Conservation (phyloP, 768 basidiomycete genomes). For the Podaxis carcinomalis region DNA sequence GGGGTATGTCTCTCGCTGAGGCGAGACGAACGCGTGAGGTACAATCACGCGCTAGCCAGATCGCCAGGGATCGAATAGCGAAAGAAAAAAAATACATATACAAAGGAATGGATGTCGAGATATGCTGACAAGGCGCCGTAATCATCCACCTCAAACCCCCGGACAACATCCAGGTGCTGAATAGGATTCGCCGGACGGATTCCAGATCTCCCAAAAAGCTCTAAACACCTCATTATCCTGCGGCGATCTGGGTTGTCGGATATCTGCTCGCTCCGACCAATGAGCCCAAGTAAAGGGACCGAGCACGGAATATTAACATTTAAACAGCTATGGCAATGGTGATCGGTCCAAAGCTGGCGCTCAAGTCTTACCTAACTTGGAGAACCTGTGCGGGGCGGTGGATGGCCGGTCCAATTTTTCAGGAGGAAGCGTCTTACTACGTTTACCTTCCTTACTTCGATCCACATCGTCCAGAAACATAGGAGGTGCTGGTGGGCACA, state of each 20-base stretch:
- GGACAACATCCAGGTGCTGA: neutral
- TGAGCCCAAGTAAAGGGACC: too few species aligned
- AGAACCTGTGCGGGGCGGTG: neutral
- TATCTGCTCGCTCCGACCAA: too few species aligned
- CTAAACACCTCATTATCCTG: too few species aligned
- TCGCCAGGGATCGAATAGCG: neutral
- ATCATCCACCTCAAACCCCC: neutral
- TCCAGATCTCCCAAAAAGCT: too few species aligned
- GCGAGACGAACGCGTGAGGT: neutral
- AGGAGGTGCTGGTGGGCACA: constrained; percentile 39
- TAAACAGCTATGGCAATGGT: neutral
- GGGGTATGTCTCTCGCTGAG: neutral
- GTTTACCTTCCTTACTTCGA: neutral
- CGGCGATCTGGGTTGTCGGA: too few species aligned
- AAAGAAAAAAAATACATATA: neutral
- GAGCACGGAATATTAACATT: too few species aligned
- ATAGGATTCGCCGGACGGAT: neutral
- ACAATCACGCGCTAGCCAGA: neutral
- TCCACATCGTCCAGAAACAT: neutral
- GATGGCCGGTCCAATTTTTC: neutral
- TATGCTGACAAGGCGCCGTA: neutral
- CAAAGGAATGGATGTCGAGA: neutral
- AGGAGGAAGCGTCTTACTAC: constrained; percentile 1
- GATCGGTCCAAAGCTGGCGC: neutral
- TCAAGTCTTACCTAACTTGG: neutral